Evolutionary conservation across 139 green algal genomes (phyloP).

Genomic region (Coccomyxa sp.): DNA sequence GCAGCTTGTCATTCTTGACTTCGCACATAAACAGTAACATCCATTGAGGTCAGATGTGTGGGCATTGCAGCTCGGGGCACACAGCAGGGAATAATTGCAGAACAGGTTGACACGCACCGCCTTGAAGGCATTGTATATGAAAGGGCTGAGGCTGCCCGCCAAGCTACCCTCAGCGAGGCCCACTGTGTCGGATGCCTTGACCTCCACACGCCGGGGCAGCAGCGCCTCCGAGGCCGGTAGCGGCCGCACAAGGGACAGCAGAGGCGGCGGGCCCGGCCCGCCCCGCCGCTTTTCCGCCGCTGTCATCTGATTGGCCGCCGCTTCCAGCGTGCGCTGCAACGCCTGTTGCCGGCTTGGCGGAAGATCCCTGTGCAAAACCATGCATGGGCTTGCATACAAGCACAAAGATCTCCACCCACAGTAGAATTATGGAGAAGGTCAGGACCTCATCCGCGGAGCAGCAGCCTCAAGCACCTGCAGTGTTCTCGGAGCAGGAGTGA

Average conservation of each 20-base stretch:
- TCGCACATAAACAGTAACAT: too few species aligned
- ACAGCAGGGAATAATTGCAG: too few species aligned
- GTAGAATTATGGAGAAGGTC: too few species aligned
- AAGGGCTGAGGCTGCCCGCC: constrained; percentile 27
- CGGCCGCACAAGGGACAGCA: constrained; percentile 29
- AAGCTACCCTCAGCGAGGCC: not conserved
- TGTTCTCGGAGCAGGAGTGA: constrained; percentile 57
- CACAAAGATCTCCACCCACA: too few species aligned
- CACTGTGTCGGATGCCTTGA: not conserved
- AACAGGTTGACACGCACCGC: not conserved
- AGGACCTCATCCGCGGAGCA: too few species aligned
- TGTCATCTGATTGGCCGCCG: constrained; percentile 42
- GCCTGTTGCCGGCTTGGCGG: constrained; percentile 35
- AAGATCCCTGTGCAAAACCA: constrained; percentile 38
- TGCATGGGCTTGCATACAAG: too few species aligned
- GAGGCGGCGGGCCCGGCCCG: constrained; percentile 27
- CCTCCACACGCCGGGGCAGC: not conserved
- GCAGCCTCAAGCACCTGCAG: constrained; percentile 1
- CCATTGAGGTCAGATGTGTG: too few species aligned
- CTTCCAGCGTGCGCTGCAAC: constrained; percentile 49
- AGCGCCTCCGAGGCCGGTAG: constrained; percentile 18
- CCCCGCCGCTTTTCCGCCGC: constrained; percentile 9
- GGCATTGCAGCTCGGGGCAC: too few species aligned
- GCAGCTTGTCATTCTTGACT: too few species aligned
- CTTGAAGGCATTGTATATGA: constrained; percentile 69